phyloP scores from a whole-genome alignment of 2,329 filamentous ascomycete genomes.

The Pyrenophora graminea region DNA sequence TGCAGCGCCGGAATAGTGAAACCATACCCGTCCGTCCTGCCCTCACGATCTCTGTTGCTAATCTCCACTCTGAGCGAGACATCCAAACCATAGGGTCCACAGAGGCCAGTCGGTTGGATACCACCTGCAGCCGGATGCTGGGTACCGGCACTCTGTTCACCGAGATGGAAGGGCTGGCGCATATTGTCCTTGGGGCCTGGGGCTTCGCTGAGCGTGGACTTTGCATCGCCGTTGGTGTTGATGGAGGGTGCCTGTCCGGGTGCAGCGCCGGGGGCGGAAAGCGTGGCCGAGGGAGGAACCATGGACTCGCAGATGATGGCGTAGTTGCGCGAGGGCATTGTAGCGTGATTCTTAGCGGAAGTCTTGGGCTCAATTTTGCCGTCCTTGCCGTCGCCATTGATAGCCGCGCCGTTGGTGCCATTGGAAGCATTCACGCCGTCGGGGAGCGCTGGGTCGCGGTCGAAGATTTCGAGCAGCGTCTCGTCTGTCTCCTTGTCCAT shows the following conservation, averaged over 20 bases:
- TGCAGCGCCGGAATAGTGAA: constrained; percentile 54
- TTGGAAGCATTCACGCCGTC: constrained; percentile 31
- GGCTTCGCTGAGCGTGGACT: constrained; percentile 33
- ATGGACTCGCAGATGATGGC: constrained; percentile 63
- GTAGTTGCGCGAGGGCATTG: constrained; percentile 74
- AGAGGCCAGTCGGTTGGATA: constrained; percentile 48
- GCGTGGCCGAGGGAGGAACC: constrained; percentile 28
- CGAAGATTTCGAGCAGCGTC: constrained; percentile 65
- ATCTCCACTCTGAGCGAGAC: constrained; percentile 56
- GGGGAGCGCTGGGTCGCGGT: constrained; percentile 58
- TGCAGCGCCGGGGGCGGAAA: constrained; percentile 21
- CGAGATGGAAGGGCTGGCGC: constrained; percentile 72
- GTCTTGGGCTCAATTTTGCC: constrained; percentile 58
- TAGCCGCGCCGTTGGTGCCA: constrained; percentile 21
- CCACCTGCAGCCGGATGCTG: constrained; percentile 70
- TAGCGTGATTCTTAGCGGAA: constrained; percentile 75
- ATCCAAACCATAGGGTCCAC: constrained; percentile 52
- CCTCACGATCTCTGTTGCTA: constrained; percentile 49
- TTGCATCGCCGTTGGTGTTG: constrained; percentile 32
- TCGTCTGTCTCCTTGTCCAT: constrained; percentile 66
- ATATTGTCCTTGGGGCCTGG: constrained; percentile 57
- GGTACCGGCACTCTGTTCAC: constrained; percentile 79
- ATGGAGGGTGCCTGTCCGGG: constrained; percentile 28
- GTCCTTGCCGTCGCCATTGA: constrained; percentile 29
- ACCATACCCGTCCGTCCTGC: constrained; percentile 56